Percentiles rank a stretch among this genome's conserved stretches.
Conservation (phyloP, 352 stramenopile species). For the Thraustotheca clavata region DNA sequence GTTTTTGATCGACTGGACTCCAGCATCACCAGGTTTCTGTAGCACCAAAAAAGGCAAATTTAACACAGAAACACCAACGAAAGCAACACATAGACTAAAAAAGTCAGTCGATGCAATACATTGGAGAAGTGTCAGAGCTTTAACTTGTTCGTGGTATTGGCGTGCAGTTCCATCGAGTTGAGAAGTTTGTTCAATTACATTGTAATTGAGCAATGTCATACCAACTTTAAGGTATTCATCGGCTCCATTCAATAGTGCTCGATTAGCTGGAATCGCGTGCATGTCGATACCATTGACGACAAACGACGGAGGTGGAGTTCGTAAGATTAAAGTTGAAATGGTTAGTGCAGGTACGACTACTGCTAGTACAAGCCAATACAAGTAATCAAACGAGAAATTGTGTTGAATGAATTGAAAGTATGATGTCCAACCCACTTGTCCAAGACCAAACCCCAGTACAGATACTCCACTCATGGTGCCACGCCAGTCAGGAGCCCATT, state of each 20-base stretch:
- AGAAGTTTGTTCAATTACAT: not conserved
- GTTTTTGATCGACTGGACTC: no score
- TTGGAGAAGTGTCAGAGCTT: constrained; percentile 12
- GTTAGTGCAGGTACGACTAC: not conserved
- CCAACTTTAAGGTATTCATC: constrained; percentile 7
- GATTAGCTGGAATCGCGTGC: not conserved
- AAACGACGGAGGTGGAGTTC: not conserved
- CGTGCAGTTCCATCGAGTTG: constrained; percentile 8
- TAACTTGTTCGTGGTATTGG: constrained; percentile 17
- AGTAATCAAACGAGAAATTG: not conserved
- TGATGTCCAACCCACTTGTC: not conserved
- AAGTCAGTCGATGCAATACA: constrained; percentile 19
- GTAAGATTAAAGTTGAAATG: not conserved
- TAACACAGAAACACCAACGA: no score
- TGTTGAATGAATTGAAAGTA: not conserved
- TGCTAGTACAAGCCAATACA: not conserved
- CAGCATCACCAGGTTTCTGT: no score
- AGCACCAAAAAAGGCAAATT: no score
- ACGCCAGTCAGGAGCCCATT: constrained; percentile 10
- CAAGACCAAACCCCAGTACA: constrained; percentile 21
- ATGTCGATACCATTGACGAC: constrained; percentile 2
- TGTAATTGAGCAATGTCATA: constrained; percentile 21
- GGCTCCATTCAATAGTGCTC: not conserved
- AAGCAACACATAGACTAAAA: not conserved
- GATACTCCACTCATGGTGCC: not conserved